Evolutionary conservation across 225 moss, liverwort and hornwort genomes (phyloP).

Genomic region (Physcomitrellopsis africana): DNA sequence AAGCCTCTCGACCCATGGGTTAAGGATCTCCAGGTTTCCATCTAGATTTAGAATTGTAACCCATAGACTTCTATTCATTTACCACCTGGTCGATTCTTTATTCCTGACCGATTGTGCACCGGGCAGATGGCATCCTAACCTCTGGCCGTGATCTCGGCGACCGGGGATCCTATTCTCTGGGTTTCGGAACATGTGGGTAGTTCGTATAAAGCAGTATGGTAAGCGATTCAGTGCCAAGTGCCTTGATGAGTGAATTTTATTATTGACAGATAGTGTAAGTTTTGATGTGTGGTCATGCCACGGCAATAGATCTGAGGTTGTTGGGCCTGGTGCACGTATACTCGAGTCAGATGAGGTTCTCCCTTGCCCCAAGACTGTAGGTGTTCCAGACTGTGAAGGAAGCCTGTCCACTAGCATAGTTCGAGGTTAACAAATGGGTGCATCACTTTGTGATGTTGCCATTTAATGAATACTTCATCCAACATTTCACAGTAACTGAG

Average conservation of each 20-base stretch:
- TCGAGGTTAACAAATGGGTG: not conserved
- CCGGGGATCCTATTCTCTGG: not conserved
- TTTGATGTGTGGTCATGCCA: constrained; percentile 25
- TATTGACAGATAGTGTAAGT: constrained; percentile 20
- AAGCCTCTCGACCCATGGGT: constrained; percentile 95
- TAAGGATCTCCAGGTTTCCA: constrained; percentile 79
- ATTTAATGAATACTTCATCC: constrained; percentile 17
- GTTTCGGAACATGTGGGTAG: constrained; percentile 8
- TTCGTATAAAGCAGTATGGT: constrained; percentile 21
- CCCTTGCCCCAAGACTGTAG: not conserved
- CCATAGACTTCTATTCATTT: not conserved
- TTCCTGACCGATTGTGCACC: constrained; percentile 34
- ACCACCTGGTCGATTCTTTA: constrained; percentile 34
- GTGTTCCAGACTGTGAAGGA: not conserved
- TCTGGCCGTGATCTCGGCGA: constrained; percentile 1
- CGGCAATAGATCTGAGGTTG: constrained; percentile 27
- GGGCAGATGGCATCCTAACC: not conserved
- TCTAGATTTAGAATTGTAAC: constrained; percentile 41
- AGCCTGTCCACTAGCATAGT: too few relatives aligned
- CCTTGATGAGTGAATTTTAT: not conserved
- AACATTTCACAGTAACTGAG: too few relatives aligned
- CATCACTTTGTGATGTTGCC: constrained; percentile 29
- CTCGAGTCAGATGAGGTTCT: constrained; percentile 34
- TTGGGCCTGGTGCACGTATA: constrained; percentile 29
- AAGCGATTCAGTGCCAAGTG: not conserved